A percentile compares a stretch with the other conserved stretches of the same genome.
Conservation (phyloP, 23 red algal species). For the Gracilaria domingensis region DNA sequence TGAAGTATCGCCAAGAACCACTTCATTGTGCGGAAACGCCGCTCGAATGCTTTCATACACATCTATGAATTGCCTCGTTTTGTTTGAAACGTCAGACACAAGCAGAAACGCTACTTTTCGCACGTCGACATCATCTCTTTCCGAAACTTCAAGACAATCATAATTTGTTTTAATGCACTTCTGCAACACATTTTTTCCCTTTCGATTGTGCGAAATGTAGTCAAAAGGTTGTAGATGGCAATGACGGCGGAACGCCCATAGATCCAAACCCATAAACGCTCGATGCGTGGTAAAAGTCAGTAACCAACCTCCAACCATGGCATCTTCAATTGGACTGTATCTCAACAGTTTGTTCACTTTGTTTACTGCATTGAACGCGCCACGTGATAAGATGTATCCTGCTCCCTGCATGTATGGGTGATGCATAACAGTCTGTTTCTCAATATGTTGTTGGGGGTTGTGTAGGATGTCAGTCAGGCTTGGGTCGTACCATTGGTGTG, state of each 20-base stretch:
- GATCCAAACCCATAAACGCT: not conserved
- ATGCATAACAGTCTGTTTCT: not conserved
- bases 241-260: not conserved
- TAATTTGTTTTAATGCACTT: not conserved
- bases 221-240: not conserved
- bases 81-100: not conserved
- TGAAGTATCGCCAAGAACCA: conserved; percentile 10
- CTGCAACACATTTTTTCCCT: not conserved
- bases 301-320: conserved; percentile 19
- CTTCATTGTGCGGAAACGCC: conserved; percentile 21
- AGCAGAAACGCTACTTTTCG: conserved; percentile 10
- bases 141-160: not conserved
- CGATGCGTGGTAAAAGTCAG: not conserved
- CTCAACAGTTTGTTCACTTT: not conserved
- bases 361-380: not conserved
- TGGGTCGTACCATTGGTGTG: conserved; percentile 36
- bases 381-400: conserved; percentile 4
- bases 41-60: conserved; percentile 30
- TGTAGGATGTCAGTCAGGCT: not conserved
- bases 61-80: not conserved
- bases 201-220: not conserved
- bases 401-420: conserved; percentile 33
- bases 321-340: conserved; percentile 33
- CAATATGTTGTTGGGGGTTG: conserved; percentile 5
- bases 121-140: not conserved